These are phyloP conservation scores for Salix dunnii DNA, from an alignment of 345 rosid species.

Conservation along the genomic window DNA sequence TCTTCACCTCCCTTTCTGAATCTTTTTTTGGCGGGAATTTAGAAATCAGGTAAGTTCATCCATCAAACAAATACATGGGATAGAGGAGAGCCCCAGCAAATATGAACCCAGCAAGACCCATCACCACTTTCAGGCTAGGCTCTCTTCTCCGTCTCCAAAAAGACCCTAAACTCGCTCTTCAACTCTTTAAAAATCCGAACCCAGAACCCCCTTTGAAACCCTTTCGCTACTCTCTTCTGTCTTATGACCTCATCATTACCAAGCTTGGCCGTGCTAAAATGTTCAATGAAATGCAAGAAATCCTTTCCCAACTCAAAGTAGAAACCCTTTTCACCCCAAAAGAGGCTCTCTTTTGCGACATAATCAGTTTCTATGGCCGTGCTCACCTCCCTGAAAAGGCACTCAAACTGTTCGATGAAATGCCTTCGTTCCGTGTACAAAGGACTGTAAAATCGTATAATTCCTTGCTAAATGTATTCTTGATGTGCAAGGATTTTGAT, in stretches of 20 bases:
- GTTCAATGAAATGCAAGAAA: slow-evolving; percentile 59
- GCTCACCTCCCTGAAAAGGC: slow-evolving; percentile 50
- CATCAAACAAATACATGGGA: too few species aligned
- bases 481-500: slow-evolving; percentile 41
- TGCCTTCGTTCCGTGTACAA: slow-evolving; percentile 51
- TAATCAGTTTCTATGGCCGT: slow-evolving; percentile 52
- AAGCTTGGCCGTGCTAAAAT: slow-evolving; percentile 76
- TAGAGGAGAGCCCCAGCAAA: not conserved
- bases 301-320: slow-evolving; percentile 54
- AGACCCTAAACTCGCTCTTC: slow-evolving; percentile 59
- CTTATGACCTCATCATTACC: slow-evolving; percentile 72
- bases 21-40: too few species aligned
- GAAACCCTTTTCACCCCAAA: slow-evolving; percentile 46
- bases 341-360: slow-evolving; percentile 63
- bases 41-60: too few species aligned
- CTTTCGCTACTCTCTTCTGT: slow-evolving; percentile 53
- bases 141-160: slow-evolving; percentile 67
- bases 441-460: slow-evolving; percentile 58
- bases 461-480: slow-evolving; percentile 49
- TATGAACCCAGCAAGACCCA: slow-evolving; percentile 27
- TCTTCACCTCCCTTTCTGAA: too few species aligned
- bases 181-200: slow-evolving; percentile 52
- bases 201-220: slow-evolving; percentile 19
- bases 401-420: slow-evolving; percentile 57
- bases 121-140: slow-evolving; percentile 58